Conservation (phyloP, 2,329 filamentous ascomycete species). For the Sporothrix curviconia region DNA sequence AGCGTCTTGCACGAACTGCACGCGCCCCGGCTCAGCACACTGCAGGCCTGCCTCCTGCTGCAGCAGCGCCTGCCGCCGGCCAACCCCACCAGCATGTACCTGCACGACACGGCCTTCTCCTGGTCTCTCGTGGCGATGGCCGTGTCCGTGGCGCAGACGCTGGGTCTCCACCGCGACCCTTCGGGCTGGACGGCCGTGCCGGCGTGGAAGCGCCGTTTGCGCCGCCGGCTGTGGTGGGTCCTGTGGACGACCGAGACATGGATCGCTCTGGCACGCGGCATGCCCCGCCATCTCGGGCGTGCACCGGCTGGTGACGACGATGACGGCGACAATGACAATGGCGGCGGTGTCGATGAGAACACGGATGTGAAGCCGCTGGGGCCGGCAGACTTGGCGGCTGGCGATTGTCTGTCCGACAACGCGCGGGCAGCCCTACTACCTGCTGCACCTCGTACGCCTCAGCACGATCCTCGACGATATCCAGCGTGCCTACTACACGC, state of each 20-base stretch:
- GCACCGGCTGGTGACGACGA: too few species aligned
- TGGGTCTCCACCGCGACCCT: conserved; percentile 28
- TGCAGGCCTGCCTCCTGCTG: conserved; percentile 29
- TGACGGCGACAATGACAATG: too few species aligned
- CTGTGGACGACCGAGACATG: conserved; percentile 30
- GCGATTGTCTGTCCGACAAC: conserved; percentile 17
- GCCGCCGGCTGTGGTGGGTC: conserved; percentile 29
- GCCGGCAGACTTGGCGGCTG: conserved; percentile 20
- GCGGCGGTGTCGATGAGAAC: conserved; percentile 1
- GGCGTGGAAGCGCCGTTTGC: conserved; percentile 26
- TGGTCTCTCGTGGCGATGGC: conserved; percentile 29
- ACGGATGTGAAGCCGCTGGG: conserved; percentile 25
- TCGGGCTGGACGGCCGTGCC: conserved; percentile 26
- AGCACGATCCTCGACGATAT: conserved; percentile 29
- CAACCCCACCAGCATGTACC: conserved; percentile 29
- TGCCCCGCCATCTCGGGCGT: conserved; percentile 26
- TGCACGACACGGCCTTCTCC: conserved; percentile 29
- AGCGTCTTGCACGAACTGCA: conserved; percentile 28
- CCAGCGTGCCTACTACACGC: conserved; percentile 26
- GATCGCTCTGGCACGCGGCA: conserved; percentile 28
- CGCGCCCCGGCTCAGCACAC: conserved; percentile 26
- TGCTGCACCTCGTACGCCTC: conserved; percentile 25
- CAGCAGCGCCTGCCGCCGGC: conserved; percentile 28
- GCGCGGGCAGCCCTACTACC: conserved; percentile 17
- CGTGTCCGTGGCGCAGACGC: conserved; percentile 27